A percentile compares a stretch with the other conserved stretches of the same genome.
Conservation (phyloP, 495 filamentous ascomycete species). For the Thermochaetoides thermophila region DNA sequence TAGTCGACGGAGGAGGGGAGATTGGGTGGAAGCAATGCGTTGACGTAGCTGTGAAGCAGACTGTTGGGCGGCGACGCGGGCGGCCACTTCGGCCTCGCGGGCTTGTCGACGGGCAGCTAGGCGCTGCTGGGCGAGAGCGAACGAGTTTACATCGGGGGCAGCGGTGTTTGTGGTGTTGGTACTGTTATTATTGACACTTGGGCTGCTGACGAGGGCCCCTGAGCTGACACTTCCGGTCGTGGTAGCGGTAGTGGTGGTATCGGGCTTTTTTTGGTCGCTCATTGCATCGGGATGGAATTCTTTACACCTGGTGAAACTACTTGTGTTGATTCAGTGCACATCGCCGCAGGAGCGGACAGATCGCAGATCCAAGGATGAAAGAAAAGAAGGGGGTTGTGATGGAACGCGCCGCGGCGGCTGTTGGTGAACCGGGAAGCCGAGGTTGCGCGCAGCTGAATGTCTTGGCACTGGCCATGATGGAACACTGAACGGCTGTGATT, state of each 20-base stretch:
- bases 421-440: slow-evolving; percentile 6
- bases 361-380: not conserved
- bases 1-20: slow-evolving; percentile 42
- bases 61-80: slow-evolving; percentile 39
- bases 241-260: not conserved
- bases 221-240: not conserved
- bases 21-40: slow-evolving; percentile 45
- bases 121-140: slow-evolving; percentile 73
- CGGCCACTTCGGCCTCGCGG: slow-evolving; percentile 46
- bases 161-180: not conserved
- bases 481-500: not conserved
- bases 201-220: no score
- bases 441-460: slow-evolving; percentile 9
- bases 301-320: not conserved
- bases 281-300: slow-evolving; percentile 1
- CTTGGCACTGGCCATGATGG: not conserved
- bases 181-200: not conserved
- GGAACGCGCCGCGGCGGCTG: slow-evolving; percentile 1
- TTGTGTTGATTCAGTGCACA: not conserved
- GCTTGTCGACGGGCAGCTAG: slow-evolving; percentile 61
- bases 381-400: not conserved
- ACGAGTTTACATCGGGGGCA: slow-evolving; percentile 36
- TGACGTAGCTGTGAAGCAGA: slow-evolving; percentile 43
- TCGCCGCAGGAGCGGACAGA: not conserved
- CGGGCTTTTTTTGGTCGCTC: slow-evolving; percentile 3